Percentiles rank a stretch among this genome's conserved stretches.
phyloP scores from a whole-genome alignment of 192 early-diverging fungal species.

The Backusella circina region DNA sequence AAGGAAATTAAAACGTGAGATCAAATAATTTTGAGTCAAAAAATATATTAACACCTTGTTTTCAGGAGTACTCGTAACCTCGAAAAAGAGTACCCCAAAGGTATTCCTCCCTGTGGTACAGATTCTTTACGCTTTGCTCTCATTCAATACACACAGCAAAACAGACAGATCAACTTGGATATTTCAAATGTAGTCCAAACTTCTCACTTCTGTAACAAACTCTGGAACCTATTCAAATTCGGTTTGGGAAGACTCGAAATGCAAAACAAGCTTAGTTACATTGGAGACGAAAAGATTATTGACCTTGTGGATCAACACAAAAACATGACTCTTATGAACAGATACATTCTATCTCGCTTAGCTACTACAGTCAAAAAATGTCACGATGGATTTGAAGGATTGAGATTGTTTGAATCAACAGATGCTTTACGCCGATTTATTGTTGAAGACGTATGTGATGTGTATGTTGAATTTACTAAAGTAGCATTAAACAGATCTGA shows the following conservation, averaged over 20 bases:
- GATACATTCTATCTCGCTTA: slow-evolving; percentile 82
- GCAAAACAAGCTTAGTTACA: slow-evolving; percentile 33
- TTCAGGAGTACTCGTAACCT: slow-evolving; percentile 37
- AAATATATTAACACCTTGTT: neutral
- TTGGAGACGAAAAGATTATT: neutral
- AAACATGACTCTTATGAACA: slow-evolving; percentile 64
- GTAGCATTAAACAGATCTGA: slow-evolving; percentile 63
- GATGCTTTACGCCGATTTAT: slow-evolving; percentile 84
- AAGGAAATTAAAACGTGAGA: slow-evolving; percentile 65
- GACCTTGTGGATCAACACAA: neutral
- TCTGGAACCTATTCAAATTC: slow-evolving; percentile 89
- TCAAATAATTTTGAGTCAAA: slow-evolving; percentile 45
- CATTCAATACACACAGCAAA: slow-evolving; percentile 63
- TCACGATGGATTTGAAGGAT: slow-evolving; percentile 63
- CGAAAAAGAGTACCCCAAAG: slow-evolving; percentile 79
- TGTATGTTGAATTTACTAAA: slow-evolving; percentile 89
- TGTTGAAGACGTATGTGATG: slow-evolving; percentile 91
- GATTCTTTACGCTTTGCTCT: slow-evolving; percentile 80
- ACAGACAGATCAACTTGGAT: slow-evolving; percentile 90
- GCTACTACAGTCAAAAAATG: slow-evolving; percentile 62
- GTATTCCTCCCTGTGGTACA: slow-evolving; percentile 88
- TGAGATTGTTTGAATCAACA: slow-evolving; percentile 75
- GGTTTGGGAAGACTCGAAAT: slow-evolving; percentile 60
- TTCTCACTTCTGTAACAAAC: slow-evolving; percentile 93
- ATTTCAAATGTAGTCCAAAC: slow-evolving; percentile 80